Evolutionary conservation across 2,329 filamentous ascomycete species (phyloP), one percentile per base, ranked within the genome.

Genomic region (Neurospora sp.): DNA sequence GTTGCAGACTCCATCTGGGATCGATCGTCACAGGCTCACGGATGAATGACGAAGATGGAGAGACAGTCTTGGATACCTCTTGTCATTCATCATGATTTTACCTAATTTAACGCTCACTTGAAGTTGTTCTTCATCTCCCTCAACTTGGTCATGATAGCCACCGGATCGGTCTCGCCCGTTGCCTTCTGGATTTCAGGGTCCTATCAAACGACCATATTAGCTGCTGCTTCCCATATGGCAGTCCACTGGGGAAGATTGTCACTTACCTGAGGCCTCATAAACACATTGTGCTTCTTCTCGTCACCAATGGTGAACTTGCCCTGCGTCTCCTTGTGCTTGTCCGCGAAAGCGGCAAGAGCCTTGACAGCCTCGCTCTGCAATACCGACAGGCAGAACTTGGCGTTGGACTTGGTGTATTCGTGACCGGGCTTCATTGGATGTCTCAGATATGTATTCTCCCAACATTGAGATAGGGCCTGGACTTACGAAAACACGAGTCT

Each of bases 381-480:
- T 17, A 98, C 91, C 2, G 90, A 91, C 71, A 91, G 82, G 66
- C 88, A 90, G 78, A 99, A 99, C 79, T 93, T 93, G 76, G 96
- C 93, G 77, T 99, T 99, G 68, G 91, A 87, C 81, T 96, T 97
- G n/a, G 96, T 99, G 82, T 99, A 99, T 80, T 98, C 96, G 77
- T 99, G 96, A 4, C 96, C 96, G 19, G 95, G 94, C 90, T 95
- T 72, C 28, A 41, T 28, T 33, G 36, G 69, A 36, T 52, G 67
- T 12, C 69, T 70, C 28, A 68, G 62, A 11, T 12, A 41, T 23
- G 2, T 6, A 33, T 2, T 6, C 19, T 12, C 40, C 38, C 28
- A 15, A 43, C 12, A n/a, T 15, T 8, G 15, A 36, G 1, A 12
- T 8, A n/a, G 11, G 10, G 11, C 71, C 12, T 41, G 40, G 40